Conservation (phyloP, 345 rosid genomes). For the Hibiscus mutabilis region DNA sequence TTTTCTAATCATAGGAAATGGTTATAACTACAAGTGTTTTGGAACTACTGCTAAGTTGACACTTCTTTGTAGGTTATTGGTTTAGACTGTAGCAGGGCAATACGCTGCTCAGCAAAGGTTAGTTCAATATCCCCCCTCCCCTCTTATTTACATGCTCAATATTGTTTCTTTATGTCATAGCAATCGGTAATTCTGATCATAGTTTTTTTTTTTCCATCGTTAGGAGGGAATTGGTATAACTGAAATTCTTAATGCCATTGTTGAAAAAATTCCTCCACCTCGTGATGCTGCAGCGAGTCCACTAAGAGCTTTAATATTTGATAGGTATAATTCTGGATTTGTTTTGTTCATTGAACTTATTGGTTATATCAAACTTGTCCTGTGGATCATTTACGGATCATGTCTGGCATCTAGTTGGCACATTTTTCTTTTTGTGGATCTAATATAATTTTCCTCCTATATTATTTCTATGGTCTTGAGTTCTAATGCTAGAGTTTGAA, state of each 20-base stretch:
- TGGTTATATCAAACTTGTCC: not conserved
- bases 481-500: not conserved
- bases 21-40: not conserved
- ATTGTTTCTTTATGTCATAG: not conserved
- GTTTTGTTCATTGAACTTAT: not conserved
- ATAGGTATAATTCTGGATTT: slow-evolving; percentile 55
- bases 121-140: slow-evolving; percentile 14
- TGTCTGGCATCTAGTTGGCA: not conserved
- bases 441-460: not conserved
- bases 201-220: slow-evolving; percentile 10
- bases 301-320: slow-evolving; percentile 85
- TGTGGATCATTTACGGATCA: not conserved
- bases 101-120: slow-evolving; percentile 98
- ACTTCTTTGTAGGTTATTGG: slow-evolving; percentile 65
- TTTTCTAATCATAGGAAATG: slow-evolving; percentile 14
- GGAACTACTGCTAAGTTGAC: not conserved
- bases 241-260: slow-evolving; percentile 76
- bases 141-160: not conserved
- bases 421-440: not conserved
- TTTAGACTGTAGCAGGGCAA: slow-evolving; percentile 88
- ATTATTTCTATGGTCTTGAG: not conserved
- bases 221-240: slow-evolving; percentile 90
- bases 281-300: slow-evolving; percentile 51
- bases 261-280: slow-evolving; percentile 79
- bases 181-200: not conserved